Conservation (phyloP, 2,329 filamentous ascomycete species). For the Penicillium palitans region DNA sequence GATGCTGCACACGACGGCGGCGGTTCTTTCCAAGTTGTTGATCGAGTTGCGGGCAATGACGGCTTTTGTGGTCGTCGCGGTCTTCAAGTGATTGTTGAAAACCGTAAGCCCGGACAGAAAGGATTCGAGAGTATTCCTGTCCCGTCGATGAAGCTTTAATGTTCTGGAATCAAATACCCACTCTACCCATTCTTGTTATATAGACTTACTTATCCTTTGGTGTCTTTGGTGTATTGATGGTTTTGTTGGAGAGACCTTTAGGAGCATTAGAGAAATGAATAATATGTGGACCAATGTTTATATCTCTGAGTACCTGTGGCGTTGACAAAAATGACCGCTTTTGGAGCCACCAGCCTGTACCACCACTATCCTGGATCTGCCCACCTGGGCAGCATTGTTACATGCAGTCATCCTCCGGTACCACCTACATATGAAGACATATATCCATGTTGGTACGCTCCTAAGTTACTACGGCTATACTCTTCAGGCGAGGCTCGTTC, state of each 20-base stretch:
- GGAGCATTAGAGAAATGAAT: not conserved
- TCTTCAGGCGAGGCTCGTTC: not conserved
- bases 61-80: conserved; percentile 48
- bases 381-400: not conserved
- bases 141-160: conserved; percentile 25
- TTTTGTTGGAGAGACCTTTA: not conserved
- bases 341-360: not conserved
- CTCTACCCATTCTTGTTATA: not conserved
- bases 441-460: no score
- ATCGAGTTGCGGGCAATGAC: conserved; percentile 44
- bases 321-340: not conserved
- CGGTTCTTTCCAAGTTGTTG: conserved; percentile 43
- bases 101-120: conserved; percentile 45
- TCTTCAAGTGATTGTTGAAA: conserved; percentile 47
- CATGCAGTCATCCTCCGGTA: not conserved
- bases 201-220: not conserved
- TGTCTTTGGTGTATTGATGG: not conserved
- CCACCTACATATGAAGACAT: no score
- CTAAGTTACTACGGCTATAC: no score
- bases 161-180: conserved; percentile 8
- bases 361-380: not conserved
- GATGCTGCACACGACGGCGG: conserved; percentile 30
- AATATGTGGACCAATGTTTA: not conserved
- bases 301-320: not conserved
- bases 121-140: conserved; percentile 48